Percentiles rank a stretch among this genome's conserved stretches.
These are phyloP conservation scores for Furcasterigmium sp. DNA, from an alignment of 2,329 filamentous ascomycete species.

Conservation along the genomic window DNA sequence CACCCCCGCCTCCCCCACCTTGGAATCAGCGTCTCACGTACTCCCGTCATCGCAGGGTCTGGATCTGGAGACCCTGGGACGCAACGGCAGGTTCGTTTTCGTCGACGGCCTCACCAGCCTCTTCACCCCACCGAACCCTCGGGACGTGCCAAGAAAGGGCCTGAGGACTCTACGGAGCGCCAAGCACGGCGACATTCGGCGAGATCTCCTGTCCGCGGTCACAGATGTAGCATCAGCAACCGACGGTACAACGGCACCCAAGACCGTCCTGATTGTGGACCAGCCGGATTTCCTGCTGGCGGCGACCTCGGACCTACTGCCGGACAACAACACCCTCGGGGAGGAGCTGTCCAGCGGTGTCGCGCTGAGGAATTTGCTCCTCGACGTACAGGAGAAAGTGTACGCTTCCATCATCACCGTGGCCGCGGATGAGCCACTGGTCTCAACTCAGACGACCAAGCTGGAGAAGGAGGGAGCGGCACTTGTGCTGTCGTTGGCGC, in stretches of 20 bases:
- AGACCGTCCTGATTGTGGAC: constrained; percentile 59
- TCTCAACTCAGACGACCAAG: constrained; percentile 54
- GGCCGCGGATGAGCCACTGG: constrained; percentile 68
- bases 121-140: constrained; percentile 27
- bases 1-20: neutral
- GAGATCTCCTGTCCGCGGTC: constrained; percentile 32
- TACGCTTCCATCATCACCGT: constrained; percentile 63
- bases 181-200: constrained; percentile 28
- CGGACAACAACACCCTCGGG: constrained; percentile 16
- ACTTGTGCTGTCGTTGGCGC: constrained; percentile 67
- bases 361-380: constrained; percentile 49
- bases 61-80: constrained; percentile 58
- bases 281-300: constrained; percentile 62
- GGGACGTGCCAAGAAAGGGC: constrained; percentile 4
- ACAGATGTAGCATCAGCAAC: constrained; percentile 34
- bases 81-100: constrained; percentile 60
- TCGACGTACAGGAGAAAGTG: constrained; percentile 57
- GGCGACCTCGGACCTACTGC: constrained; percentile 26
- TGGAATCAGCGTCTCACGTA: neutral
- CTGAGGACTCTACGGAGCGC: constrained; percentile 21
- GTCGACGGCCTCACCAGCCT: constrained; percentile 68
- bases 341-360: constrained; percentile 32
- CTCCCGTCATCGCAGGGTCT: constrained; percentile 46
- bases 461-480: constrained; percentile 67
- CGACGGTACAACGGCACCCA: constrained; percentile 31